These are phyloP conservation scores for Phytopythium cucurbitacearum DNA, from an alignment of 352 stramenopile species.

Conservation along the genomic window DNA sequence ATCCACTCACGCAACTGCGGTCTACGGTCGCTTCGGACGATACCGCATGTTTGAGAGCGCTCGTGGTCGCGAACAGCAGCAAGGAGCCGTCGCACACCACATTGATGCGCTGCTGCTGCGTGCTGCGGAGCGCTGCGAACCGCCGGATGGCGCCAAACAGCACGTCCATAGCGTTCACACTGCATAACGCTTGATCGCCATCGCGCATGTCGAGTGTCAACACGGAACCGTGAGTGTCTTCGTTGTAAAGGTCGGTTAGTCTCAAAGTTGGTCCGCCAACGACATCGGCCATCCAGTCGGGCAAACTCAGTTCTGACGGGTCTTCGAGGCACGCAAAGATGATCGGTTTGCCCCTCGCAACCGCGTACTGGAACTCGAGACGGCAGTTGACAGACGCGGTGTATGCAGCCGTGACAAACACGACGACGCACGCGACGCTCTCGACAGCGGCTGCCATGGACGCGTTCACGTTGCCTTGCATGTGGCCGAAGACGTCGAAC, in stretches of 20 bases:
- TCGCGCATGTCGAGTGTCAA: slow-evolving; percentile 28
- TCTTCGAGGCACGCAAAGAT: slow-evolving; percentile 47
- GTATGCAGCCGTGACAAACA: slow-evolving; percentile 49
- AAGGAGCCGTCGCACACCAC: slow-evolving; percentile 38
- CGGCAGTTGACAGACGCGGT: slow-evolving; percentile 46
- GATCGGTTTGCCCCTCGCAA: slow-evolving; percentile 30
- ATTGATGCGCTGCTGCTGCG: slow-evolving; percentile 12
- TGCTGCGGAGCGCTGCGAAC: slow-evolving; percentile 22
- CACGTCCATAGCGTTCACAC: slow-evolving; percentile 21
- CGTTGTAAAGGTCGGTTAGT: slow-evolving; percentile 27
- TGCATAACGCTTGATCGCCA: slow-evolving; percentile 15
- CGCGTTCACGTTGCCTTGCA: slow-evolving; percentile 63
- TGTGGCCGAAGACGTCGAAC: slow-evolving; percentile 60
- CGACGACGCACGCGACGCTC: slow-evolving; percentile 48
- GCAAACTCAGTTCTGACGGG: slow-evolving; percentile 18
- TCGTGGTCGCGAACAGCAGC: slow-evolving; percentile 35
- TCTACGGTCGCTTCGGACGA: background rate
- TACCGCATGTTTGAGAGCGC: slow-evolving; percentile 21
- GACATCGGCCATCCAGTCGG: slow-evolving; percentile 32
- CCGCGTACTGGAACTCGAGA: slow-evolving; percentile 55
- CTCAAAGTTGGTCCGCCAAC: slow-evolving; percentile 23
- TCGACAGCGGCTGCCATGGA: slow-evolving; percentile 56
- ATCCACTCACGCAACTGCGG: too few relatives aligned
- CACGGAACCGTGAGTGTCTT: slow-evolving; percentile 12
- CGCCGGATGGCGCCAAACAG: slow-evolving; percentile 39